Evolutionary conservation across 257 asterid genomes (phyloP).

Genomic region (Solanum infundibuliforme): DNA sequence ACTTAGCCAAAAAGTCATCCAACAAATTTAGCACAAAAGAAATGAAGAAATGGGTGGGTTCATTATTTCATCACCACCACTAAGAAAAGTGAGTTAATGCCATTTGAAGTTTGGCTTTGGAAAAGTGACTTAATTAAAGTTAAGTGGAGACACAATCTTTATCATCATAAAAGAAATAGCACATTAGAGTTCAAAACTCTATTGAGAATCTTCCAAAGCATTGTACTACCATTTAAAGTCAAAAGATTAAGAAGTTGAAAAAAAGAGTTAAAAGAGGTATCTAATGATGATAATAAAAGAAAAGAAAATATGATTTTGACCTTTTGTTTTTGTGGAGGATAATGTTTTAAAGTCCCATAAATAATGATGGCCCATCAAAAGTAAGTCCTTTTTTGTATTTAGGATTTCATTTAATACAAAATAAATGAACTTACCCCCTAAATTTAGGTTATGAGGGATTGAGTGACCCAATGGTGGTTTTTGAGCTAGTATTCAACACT

Average conservation of each 20-base stretch:
- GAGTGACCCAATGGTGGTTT: neutral
- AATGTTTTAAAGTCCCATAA: neutral
- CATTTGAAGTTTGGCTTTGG: conserved; percentile 4
- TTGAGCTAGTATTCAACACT: neutral
- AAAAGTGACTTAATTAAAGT: neutral
- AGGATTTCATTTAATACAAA: neutral
- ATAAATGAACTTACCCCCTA: neutral
- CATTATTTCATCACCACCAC: neutral
- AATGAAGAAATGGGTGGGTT: neutral
- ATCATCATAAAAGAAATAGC: neutral
- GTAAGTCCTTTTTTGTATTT: neutral
- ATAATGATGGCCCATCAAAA: neutral
- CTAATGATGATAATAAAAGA: neutral
- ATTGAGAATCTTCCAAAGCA: conserved; percentile 21
- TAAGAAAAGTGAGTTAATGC: neutral
- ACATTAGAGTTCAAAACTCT: neutral
- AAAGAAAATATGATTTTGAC: neutral
- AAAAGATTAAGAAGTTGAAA: neutral
- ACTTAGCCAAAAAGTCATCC: neutral
- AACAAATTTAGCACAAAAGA: neutral
- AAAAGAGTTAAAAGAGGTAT: neutral
- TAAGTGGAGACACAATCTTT: neutral
- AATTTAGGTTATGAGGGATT: neutral
- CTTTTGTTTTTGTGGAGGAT: neutral
- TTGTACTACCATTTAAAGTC: conserved; percentile 4